Base-by-base conservation (phyloP, 176 grass and related monocot genomes). In the Cocos nucifera region DNA sequence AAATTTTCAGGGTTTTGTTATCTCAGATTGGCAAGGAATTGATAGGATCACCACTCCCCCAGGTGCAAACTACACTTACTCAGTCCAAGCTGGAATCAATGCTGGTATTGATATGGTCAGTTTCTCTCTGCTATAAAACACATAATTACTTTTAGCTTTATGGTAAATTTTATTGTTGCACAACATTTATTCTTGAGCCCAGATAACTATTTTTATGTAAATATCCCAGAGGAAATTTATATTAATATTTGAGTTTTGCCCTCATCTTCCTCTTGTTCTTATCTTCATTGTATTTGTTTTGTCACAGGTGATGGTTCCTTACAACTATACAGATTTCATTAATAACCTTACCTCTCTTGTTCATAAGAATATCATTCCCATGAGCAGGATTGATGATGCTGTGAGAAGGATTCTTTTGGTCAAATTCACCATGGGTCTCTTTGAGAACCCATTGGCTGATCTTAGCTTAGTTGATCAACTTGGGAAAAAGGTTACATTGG, bases 391-490 rank as follows among this genome's bases (percentile, higher is more conserved):
- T 75, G 86, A 96, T 69, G 86, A 96, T 57, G 91, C 91, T 22
- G 86, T 96, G 49, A 84, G 44, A 53, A 78, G 91, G 70, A 96
- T 96, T 77, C 79, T 96, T 70, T 75, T 83, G 59, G 83, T 96
- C 62, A 96, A 96, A 80, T 96, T 96, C 83, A 90, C 73, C 8
- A 96, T 96, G 91, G 91, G 91, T 58, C 80, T 96, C 17, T 96
- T 96, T 54, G 86, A 96, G 73, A 88, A 85, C 64, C 83, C 91
- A 65, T 75, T 90, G 57, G 75, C 83, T 82, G 91, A 96, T 75
- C 80, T 85, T 87, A 85, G 86, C 59, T 87, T 79, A 48, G 61
- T 78, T 69, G 91, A 87, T 75, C 83, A 96, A 50, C 80, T 96
- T 51, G 86, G 91, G 73, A 96, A 96, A 67, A 96, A 96, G 91